Evolutionary conservation across 768 basidiomycete genomes (phyloP), one percentile per base, ranked within the genome.

Genomic region (Lentinula sp.): DNA sequence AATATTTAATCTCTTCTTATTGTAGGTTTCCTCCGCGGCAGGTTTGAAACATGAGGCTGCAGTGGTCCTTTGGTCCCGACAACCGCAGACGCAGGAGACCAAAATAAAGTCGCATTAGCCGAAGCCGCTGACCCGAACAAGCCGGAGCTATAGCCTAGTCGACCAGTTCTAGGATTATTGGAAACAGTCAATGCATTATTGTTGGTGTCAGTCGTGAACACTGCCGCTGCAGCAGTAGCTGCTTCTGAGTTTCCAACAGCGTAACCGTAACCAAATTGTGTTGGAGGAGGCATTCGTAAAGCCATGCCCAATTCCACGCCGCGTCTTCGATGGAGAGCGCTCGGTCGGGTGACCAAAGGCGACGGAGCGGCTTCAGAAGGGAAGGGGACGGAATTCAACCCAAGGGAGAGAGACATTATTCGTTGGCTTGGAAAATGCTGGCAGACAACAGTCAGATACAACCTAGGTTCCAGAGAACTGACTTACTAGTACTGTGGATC

Each of bases 11-110:
- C 48, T 31, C 40, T 57, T 32, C 56, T 32, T 10, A 28, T 21
- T 3, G 31, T 59, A 48, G 46, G 46, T 23, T 59, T 59, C 16
- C 57, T 46, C 8, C 57, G 57, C 16, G 57, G 57, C 18, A 59
- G 8, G 23, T 59, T 59, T 8, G 57, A 59, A 34, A 59, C 31
- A 59, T 59, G 57, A 18, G 57, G 57, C 32, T 59, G 57, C 23
- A 59, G n/a, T 9, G 57, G 57, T 32, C 57, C 57, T 32, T 59
- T 46, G 3, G 32, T 49, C 32, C 57, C 56, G 11, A 56, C 54
- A 21, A 18, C 40, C 35, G 54, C 54, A 56, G 54, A 56, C 35
- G 54, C 54, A 31, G 54, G 54, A 40, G 54, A 34, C 54, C 54
- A 51, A n/a, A 51, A 51, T 16, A 15, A 32, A 10, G 13, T 15